Percentiles rank a stretch among this genome's conserved stretches.
Conservation (phyloP, 164 flowering plant species). For the Macadamia tetraphylla region DNA sequence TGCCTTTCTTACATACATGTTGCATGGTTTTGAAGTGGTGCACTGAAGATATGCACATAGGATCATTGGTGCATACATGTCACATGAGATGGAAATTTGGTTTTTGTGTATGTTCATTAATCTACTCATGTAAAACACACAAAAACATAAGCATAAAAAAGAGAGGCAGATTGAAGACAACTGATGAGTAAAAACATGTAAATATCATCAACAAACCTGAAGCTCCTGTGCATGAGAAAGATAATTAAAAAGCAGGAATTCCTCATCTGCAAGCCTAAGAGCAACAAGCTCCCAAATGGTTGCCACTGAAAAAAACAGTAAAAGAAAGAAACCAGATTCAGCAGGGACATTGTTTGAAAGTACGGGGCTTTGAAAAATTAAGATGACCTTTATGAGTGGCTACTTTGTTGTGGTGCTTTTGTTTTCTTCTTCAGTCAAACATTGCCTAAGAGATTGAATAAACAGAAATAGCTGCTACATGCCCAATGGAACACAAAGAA, state of each 20-base stretch:
- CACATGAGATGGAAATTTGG: background rate
- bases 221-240: conserved; percentile 55
- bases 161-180: too few species aligned
- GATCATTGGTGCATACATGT: background rate
- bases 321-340: background rate
- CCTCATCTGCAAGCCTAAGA: conserved; percentile 61
- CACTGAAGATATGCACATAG: background rate
- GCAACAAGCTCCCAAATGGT: conserved; percentile 71
- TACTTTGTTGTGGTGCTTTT: background rate
- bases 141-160: background rate
- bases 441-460: background rate
- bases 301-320: conserved; percentile 35
- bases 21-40: background rate
- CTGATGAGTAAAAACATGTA: too few species aligned
- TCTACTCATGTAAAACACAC: too few species aligned
- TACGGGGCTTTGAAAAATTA: background rate
- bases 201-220: conserved; percentile 32
- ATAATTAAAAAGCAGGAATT: conserved; percentile 60
- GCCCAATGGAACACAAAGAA: too few species aligned
- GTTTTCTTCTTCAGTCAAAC: background rate
- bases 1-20: background rate
- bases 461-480: too few species aligned
- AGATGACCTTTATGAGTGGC: background rate
- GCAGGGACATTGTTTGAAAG: background rate
- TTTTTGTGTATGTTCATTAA: too few species aligned